Percentiles rank a stretch among this genome's conserved stretches.
These are phyloP conservation scores for Candida qinlingensis DNA, from an alignment of 805 yeast species.

Conservation along the genomic window DNA sequence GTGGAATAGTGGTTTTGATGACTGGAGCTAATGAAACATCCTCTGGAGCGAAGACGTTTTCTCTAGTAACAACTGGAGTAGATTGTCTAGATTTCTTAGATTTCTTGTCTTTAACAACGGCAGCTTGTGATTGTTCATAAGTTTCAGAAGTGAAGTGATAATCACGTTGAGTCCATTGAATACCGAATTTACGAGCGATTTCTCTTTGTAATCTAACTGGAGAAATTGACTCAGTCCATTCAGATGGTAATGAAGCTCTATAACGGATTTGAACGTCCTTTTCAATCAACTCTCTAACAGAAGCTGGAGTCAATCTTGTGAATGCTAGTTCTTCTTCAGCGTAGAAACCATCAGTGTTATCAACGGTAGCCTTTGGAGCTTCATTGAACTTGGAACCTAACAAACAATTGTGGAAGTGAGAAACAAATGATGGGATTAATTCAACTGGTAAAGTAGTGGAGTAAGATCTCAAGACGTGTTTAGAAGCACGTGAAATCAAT, in stretches of 20 bases:
- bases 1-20: slow-evolving; percentile 65
- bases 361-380: slow-evolving; percentile 31
- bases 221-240: slow-evolving; percentile 40
- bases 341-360: slow-evolving; percentile 44
- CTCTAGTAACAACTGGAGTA: slow-evolving; percentile 4
- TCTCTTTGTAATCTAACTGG: slow-evolving; percentile 54
- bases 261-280: slow-evolving; percentile 56
- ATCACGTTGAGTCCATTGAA: slow-evolving; percentile 63
- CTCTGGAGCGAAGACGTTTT: slow-evolving; percentile 45
- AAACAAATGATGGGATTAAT: slow-evolving; percentile 53
- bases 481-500: slow-evolving; percentile 73
- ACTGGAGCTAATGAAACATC: slow-evolving; percentile 74
- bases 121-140: slow-evolving; percentile 26
- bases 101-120: slow-evolving; percentile 33
- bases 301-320: slow-evolving; percentile 39
- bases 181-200: slow-evolving; percentile 72
- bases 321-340: slow-evolving; percentile 36
- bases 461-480: slow-evolving; percentile 59
- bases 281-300: slow-evolving; percentile 40
- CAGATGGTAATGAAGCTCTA: slow-evolving; percentile 48
- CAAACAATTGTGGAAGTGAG: slow-evolving; percentile 68
- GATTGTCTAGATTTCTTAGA: slow-evolving; percentile 17
- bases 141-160: slow-evolving; percentile 37
- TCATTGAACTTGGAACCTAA: slow-evolving; percentile 46
- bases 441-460: slow-evolving; percentile 44